phyloP scores from a whole-genome alignment of 371 early-diverging fungal genomes.

The Syncephalastrum contaminatum region DNA sequence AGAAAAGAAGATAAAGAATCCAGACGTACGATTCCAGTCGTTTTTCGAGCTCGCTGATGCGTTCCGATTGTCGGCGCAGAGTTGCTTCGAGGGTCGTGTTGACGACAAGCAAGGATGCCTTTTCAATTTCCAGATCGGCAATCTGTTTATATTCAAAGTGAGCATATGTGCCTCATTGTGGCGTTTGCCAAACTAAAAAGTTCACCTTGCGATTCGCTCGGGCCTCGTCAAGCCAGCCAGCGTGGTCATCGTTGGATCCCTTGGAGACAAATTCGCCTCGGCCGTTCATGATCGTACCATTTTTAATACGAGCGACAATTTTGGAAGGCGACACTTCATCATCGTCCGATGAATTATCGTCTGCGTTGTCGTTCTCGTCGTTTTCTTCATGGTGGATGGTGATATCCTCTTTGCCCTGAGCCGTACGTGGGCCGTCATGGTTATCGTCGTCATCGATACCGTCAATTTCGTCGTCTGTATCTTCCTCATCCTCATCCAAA shows the following conservation, averaged over 20 bases:
- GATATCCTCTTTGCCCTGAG: conserved; percentile 26
- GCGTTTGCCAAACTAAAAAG: background rate
- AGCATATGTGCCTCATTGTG: conserved; percentile 1
- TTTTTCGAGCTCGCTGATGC: conserved; percentile 40
- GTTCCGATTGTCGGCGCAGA: conserved; percentile 35
- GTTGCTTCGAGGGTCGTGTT: conserved; percentile 48
- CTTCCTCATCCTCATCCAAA: conserved; percentile 9
- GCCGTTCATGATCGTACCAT: conserved; percentile 52
- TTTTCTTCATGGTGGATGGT: conserved; percentile 15
- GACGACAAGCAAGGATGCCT: conserved; percentile 38
- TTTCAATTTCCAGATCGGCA: conserved; percentile 55
- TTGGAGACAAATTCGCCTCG: conserved; percentile 47
- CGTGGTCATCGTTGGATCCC: conserved; percentile 22
- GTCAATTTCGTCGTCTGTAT: conserved; percentile 7
- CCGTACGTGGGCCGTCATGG: conserved; percentile 19
- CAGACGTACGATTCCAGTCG: conserved; percentile 32
- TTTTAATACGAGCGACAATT: conserved; percentile 41
- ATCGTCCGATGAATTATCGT: conserved; percentile 12
- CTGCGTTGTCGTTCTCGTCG: conserved; percentile 10
- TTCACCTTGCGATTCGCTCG: conserved; percentile 42
- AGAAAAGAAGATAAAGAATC: conserved; percentile 4
- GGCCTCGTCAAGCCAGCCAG: conserved; percentile 37
- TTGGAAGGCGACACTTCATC: conserved; percentile 22
- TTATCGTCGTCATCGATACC: conserved; percentile 8
- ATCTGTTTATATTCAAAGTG: conserved; percentile 27